These are phyloP conservation scores for Lenwebbia sp. DNA, from an alignment of 345 rosid genomes.

Conservation along the genomic window DNA sequence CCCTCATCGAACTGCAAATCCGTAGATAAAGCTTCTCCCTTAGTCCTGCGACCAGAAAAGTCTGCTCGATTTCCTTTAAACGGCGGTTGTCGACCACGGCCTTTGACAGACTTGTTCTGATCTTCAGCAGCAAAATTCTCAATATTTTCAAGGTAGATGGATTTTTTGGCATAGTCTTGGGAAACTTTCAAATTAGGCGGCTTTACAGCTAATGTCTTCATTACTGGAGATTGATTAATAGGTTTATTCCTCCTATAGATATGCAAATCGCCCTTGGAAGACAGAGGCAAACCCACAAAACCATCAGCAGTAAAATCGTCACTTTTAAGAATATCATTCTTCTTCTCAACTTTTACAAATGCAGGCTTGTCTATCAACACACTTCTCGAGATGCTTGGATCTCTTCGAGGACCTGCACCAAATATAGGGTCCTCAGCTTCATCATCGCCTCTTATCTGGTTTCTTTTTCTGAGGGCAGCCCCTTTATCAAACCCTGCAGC, in stretches of 20 bases:
- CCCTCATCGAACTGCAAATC: constrained; percentile 47
- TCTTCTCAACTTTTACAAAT: constrained; percentile 40
- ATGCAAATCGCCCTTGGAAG: constrained; percentile 40
- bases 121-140: constrained; percentile 36
- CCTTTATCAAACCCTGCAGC: constrained; percentile 32
- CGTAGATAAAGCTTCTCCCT: constrained; percentile 28
- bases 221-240: constrained; percentile 19
- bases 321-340: constrained; percentile 29
- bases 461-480: constrained; percentile 29
- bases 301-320: constrained; percentile 29
- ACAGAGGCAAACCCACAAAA: constrained; percentile 41
- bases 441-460: constrained; percentile 31
- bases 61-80: constrained; percentile 43
- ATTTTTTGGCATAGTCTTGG: constrained; percentile 24
- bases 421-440: constrained; percentile 55
- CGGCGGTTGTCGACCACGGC: constrained; percentile 14
- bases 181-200: constrained; percentile 16
- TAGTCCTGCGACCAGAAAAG: constrained; percentile 27
- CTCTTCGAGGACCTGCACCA: constrained; percentile 45
- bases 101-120: constrained; percentile 48
- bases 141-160: constrained; percentile 26
- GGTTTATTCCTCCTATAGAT: constrained; percentile 29
- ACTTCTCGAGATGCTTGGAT: constrained; percentile 19
- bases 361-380: constrained; percentile 28
- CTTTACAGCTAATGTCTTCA: constrained; percentile 17